phyloP scores from a whole-genome alignment of 2,329 filamentous ascomycete species.

The Hymenoscyphus repandus region DNA sequence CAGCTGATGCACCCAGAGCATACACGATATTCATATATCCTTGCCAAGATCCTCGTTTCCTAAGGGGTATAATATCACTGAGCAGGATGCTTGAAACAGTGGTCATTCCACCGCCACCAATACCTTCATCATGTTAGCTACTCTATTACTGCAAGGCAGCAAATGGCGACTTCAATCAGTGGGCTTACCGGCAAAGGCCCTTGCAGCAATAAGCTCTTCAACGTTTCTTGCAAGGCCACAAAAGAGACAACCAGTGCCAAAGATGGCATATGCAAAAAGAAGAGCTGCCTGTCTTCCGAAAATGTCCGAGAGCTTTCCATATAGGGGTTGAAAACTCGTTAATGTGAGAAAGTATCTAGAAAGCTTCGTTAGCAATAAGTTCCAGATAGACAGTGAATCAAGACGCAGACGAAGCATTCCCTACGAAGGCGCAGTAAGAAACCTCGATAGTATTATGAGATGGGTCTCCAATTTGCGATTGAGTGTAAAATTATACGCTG shows the following conservation, averaged over 20 bases:
- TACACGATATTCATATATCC: conserved; percentile 68
- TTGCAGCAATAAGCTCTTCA: conserved; percentile 58
- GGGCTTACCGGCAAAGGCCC: conserved; percentile 38
- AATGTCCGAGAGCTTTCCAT: conserved; percentile 66
- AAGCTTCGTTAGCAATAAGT: not conserved
- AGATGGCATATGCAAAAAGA: conserved; percentile 58
- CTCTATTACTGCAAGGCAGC: too few species aligned
- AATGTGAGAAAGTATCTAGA: conserved; percentile 63
- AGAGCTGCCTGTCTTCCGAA: conserved; percentile 64
- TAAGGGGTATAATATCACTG: conserved; percentile 64
- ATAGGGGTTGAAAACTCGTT: conserved; percentile 70
- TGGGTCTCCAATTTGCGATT: too few species aligned
- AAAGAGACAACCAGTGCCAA: conserved; percentile 57
- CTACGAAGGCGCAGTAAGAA: not conserved
- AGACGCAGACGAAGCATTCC: not conserved
- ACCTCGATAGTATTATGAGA: too few species aligned
- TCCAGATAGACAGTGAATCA: too few species aligned
- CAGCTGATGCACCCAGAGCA: conserved; percentile 60
- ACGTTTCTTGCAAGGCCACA: conserved; percentile 62
- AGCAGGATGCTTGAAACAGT: conserved; percentile 64
- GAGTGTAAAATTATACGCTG: too few species aligned
- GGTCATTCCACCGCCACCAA: conserved; percentile 69
- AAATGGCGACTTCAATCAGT: too few species aligned
- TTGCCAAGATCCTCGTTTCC: conserved; percentile 69
- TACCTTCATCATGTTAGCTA: conserved; percentile 16